Evolutionary conservation across 1,284 basidiomycete species (phyloP), one percentile per base, ranked within the genome.

Genomic region (Boletus sp.): DNA sequence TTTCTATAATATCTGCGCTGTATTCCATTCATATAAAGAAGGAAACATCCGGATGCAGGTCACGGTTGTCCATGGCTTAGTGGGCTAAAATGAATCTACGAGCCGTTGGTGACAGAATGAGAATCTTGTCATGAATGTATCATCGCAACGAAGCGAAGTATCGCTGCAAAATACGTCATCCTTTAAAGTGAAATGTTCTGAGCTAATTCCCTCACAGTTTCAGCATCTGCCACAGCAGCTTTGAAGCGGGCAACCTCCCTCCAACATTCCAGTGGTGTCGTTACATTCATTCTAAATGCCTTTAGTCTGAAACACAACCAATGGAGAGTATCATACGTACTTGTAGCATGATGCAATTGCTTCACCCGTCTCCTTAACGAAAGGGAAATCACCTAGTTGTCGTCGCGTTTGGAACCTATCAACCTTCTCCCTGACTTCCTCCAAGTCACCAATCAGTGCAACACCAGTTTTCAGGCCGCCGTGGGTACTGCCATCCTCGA

Each of bases 241-340:
- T 84, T 91, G 72, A 93, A 93, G 17, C 73, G 74, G n/a, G 70
- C 67, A 5, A 90, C 87, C 60, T 90, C 79, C 52, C 72, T 74
- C 84, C 83, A 89, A 67, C 90, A 93, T 55, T 91, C 79, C 35
- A 93, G 67, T 19, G 88, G 73, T 5, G 74, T 78, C 0, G 69
- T 68, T 5, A 72, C 64, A 59, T 90, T 77, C 52, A 72, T 70
- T 61, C 89, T 91, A 45, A 16, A 29, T 22, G 36, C 36, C 50
- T 9, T 56, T 26, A 47, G 45, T 53, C n/a, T 35, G 44, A 26
- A 17, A 34, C n/a, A 16, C 29, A 41, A n/a, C 26, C 13, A 6
- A 17, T 10, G 34, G 30, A 33, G 16, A 41, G 25, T 13, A 41
- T 27, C 34, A 46, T 17, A 55, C 49, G 49, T 56, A 87, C 90